Percentiles rank a stretch among this genome's conserved stretches.
phyloP scores from a whole-genome alignment of 331 rosid genomes.

The Cydonia oblonga region DNA sequence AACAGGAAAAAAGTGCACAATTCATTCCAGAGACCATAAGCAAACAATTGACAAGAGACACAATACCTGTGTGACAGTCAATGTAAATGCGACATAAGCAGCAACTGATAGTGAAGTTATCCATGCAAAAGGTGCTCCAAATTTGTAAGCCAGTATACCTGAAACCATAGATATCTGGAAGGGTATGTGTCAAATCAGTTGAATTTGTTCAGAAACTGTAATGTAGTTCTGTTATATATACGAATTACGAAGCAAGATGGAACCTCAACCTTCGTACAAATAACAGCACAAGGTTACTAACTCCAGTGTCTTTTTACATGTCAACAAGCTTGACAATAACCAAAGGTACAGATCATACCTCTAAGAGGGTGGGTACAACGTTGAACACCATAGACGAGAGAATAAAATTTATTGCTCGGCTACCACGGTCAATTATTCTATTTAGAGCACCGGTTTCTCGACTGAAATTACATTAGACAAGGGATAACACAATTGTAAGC shows the following conservation, averaged over 20 bases:
- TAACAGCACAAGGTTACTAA: neutral
- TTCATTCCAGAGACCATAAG: neutral
- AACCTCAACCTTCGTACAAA: neutral
- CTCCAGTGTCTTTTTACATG: neutral
- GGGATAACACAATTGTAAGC: neutral
- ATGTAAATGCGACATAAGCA: slow-evolving; percentile 74
- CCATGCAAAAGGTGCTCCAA: slow-evolving; percentile 94
- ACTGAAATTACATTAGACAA: slow-evolving; percentile 37
- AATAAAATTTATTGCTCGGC: slow-evolving; percentile 95
- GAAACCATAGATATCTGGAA: slow-evolving; percentile 98
- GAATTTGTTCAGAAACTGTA: neutral
- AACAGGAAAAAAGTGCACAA: slow-evolving; percentile 10
- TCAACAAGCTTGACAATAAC: slow-evolving; percentile 1
- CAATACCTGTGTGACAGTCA: slow-evolving; percentile 79
- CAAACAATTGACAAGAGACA: slow-evolving; percentile 8
- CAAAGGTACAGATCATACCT: slow-evolving; percentile 40
- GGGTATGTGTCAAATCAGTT: slow-evolving; percentile 38
- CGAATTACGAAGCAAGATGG: neutral
- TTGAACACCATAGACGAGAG: slow-evolving; percentile 97
- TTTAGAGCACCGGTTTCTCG: slow-evolving; percentile 92
- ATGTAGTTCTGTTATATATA: neutral
- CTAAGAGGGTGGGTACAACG: slow-evolving; percentile 85
- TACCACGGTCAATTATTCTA: slow-evolving; percentile 97
- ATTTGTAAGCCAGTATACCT: slow-evolving; percentile 93
- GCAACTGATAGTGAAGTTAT: slow-evolving; percentile 93